A percentile compares a stretch with the other conserved stretches of the same genome.
These are phyloP conservation scores for Botrytis paeoniae DNA, from an alignment of 2,329 filamentous ascomycete species.

Conservation along the genomic window DNA sequence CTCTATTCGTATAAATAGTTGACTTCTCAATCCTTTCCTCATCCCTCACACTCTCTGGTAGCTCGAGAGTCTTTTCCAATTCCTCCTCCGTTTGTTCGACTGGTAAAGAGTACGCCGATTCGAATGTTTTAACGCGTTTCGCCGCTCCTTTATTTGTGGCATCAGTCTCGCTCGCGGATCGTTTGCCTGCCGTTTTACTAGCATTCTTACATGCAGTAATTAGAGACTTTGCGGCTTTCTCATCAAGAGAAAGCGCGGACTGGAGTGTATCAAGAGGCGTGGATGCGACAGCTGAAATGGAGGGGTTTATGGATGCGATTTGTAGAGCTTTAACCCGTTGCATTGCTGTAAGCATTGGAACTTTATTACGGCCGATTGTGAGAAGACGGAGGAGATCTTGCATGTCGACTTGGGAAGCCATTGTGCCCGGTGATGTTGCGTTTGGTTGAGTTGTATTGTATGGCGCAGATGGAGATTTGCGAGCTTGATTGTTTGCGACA, in stretches of 20 bases:
- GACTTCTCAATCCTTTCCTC: constrained; percentile 58
- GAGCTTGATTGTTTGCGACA: not conserved
- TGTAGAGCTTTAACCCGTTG: constrained; percentile 57
- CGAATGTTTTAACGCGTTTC: constrained; percentile 29
- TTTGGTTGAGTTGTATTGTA: not conserved
- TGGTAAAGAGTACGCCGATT: constrained; percentile 33
- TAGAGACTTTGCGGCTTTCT: constrained; percentile 36
- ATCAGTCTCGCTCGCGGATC: constrained; percentile 24
- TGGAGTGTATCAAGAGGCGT: constrained; percentile 28
- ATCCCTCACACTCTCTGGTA: constrained; percentile 53
- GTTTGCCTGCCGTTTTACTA: constrained; percentile 30
- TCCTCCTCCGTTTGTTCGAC: constrained; percentile 47
- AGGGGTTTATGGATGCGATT: constrained; percentile 46
- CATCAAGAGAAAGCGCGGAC: constrained; percentile 31
- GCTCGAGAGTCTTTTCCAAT: constrained; percentile 58
- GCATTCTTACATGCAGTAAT: constrained; percentile 34
- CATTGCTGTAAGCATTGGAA: constrained; percentile 59
- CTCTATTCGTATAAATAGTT: constrained; percentile 70
- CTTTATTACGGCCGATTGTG: constrained; percentile 51
- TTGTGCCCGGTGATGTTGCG: not conserved
- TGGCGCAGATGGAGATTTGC: not conserved
- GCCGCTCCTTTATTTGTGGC: constrained; percentile 18
- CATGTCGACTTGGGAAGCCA: constrained; percentile 44
- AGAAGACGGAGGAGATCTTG: constrained; percentile 60
- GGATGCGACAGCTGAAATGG: constrained; percentile 33